Evolutionary conservation across 176 grass and related monocot species (phyloP), one percentile per base, ranked within the genome.

Genomic region (Musa acuminata): DNA sequence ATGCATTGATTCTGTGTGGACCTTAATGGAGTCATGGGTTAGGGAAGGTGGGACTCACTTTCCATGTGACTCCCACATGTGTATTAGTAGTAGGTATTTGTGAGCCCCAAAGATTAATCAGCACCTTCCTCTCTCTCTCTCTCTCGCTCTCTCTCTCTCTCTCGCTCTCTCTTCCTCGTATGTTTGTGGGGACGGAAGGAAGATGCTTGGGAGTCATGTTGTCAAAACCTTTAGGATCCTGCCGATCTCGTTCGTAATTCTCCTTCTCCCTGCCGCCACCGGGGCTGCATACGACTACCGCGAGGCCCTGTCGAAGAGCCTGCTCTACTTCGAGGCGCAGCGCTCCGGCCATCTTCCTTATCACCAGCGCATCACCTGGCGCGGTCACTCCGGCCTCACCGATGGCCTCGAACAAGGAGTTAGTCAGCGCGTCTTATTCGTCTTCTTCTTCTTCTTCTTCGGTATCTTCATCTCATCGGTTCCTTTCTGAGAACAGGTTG

Each of bases 291-390:
- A 43, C 68, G 90, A 97, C 88, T 97, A 97, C 74, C 79, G 73
- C n/a, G 90, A 93, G 0, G 94, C 94, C 17, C 74, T 97, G 72
- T 78, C 54, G 1, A 97, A 89, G 85, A 97, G 90, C 79, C 77
- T 97, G 49, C 85, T 97, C 26, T 97, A 93, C 94, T 97, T 97
- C 77, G 94, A 97, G 87, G 82, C 87, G 72, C 94, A 97, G 86
- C 87, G 94, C 8, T 97, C 94, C 9, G 94, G 94, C 0, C 90
- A 89, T n/a, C 86, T 97, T 1, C 94, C 94, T 11, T 89, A 97
- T 80, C 85, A 89, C 81, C 94, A 97, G 86, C 83, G 94, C 1
- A 80, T 93, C n/a, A 50, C 79, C 77, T 97, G 94, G 94, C 90
- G 94, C 0, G 87, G 86, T n/a, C 82, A 97, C 74, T 97, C 94